phyloP scores from a whole-genome alignment of 1,139 yeast genomes.

The Yamadazyma epiphylla region DNA sequence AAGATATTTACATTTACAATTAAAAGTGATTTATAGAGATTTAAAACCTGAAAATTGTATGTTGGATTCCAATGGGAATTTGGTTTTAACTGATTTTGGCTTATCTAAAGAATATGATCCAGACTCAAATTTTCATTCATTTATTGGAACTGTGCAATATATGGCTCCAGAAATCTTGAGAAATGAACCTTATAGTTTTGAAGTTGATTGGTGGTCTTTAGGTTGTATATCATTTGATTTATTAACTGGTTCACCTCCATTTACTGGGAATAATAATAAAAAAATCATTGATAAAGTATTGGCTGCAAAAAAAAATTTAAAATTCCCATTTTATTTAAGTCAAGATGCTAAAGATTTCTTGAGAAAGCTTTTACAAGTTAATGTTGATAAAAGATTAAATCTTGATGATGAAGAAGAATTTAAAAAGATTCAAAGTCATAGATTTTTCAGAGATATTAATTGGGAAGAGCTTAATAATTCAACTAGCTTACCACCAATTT shows the following conservation, averaged over 20 bases:
- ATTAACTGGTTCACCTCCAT: conserved; percentile 91
- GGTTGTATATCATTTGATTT: conserved; percentile 89
- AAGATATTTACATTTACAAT: conserved; percentile 63
- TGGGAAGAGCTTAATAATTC: conserved; percentile 60
- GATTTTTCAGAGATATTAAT: conserved; percentile 74
- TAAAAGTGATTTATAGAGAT: conserved; percentile 88
- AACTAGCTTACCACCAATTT: conserved; percentile 67
- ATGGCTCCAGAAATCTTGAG: conserved; percentile 94
- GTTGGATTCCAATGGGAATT: conserved; percentile 72
- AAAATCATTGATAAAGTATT: conserved; percentile 77
- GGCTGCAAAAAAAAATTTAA: conserved; percentile 58
- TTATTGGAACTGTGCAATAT: conserved; percentile 92
- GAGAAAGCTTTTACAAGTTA: conserved; percentile 67
- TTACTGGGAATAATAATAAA: conserved; percentile 84
- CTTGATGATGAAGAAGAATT: conserved; percentile 48
- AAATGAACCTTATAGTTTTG: conserved; percentile 80
- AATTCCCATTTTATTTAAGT: conserved; percentile 78
- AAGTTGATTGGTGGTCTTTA: conserved; percentile 96
- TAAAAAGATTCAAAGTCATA: conserved; percentile 56
- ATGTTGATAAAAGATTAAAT: conserved; percentile 71
- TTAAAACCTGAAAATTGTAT: conserved; percentile 92
- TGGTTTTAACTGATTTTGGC: conserved; percentile 90
- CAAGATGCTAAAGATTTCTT: conserved; percentile 83
- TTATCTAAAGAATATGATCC: conserved; percentile 69
- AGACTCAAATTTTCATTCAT: conserved; percentile 53